A percentile compares a stretch with the other conserved stretches of the same genome.
Evolutionary conservation across 2,329 filamentous ascomycete genomes (phyloP).

Genomic region (Pyrenophora graminea): DNA sequence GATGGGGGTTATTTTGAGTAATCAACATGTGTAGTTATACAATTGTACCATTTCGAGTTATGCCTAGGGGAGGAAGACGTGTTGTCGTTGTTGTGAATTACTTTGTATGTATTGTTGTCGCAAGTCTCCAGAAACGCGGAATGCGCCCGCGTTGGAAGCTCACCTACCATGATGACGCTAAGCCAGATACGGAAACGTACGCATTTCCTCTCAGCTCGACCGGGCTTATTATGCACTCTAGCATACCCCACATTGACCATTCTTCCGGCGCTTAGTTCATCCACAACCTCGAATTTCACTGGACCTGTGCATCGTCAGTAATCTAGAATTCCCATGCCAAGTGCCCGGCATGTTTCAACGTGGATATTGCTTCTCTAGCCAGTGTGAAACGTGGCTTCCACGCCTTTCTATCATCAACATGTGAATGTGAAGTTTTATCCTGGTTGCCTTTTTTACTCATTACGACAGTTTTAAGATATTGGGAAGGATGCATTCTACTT

Average conservation of each 20-base stretch:
- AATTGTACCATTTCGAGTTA: neutral
- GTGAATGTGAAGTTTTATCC: neutral
- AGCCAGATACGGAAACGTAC: neutral
- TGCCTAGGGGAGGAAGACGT: no score
- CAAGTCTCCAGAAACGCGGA: neutral
- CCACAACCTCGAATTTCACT: slow-evolving; percentile 3
- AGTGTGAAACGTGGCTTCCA: slow-evolving; percentile 27
- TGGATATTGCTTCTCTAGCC: slow-evolving; percentile 9
- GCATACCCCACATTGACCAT: slow-evolving; percentile 11
- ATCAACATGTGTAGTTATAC: no score
- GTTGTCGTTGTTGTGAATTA: neutral
- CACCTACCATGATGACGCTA: slow-evolving; percentile 5
- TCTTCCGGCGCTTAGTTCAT: slow-evolving; percentile 13
- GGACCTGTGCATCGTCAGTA: slow-evolving; percentile 2
- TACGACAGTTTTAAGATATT: neutral
- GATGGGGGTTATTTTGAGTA: slow-evolving; percentile 2
- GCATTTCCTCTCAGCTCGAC: neutral
- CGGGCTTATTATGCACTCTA: slow-evolving; percentile 1
- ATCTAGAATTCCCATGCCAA: slow-evolving; percentile 13
- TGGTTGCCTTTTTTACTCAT: neutral
- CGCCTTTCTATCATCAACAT: slow-evolving; percentile 1
- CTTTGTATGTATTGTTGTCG: neutral
- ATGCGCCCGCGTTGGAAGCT: slow-evolving; percentile 1
- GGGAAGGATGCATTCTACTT: slow-evolving; percentile 1
- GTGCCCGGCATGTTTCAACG: slow-evolving; percentile 19